These are phyloP conservation scores for Penicillium salamii DNA, from an alignment of 495 filamentous ascomycete species.

Conservation along the genomic window DNA sequence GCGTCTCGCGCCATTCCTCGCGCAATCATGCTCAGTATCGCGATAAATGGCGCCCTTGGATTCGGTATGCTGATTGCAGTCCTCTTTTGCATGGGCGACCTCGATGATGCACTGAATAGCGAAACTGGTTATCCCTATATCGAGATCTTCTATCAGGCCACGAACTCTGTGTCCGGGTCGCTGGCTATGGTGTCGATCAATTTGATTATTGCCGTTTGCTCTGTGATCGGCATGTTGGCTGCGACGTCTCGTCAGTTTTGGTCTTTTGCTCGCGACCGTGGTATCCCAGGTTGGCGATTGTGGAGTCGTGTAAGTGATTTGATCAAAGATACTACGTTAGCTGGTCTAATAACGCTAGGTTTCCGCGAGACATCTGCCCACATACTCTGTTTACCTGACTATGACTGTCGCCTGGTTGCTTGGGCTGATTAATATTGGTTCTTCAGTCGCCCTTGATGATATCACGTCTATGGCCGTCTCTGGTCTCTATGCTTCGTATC, in stretches of 20 bases:
- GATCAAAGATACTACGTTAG: not conserved
- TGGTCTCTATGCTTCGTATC: conserved; percentile 39
- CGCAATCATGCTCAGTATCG: conserved; percentile 33
- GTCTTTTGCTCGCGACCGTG: conserved; percentile 58
- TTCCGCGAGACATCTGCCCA: conserved; percentile 12
- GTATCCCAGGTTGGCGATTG: conserved; percentile 49
- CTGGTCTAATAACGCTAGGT: conserved; percentile 1
- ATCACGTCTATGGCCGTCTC: conserved; percentile 41
- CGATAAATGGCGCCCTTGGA: conserved; percentile 34
- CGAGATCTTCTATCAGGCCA: conserved; percentile 27
- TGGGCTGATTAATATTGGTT: conserved; percentile 43
- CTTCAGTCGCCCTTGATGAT: conserved; percentile 37
- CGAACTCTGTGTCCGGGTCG: conserved; percentile 14
- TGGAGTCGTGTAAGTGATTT: conserved; percentile 35
- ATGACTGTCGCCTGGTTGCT: conserved; percentile 30
- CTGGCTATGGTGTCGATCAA: conserved; percentile 28
- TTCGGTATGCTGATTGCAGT: conserved; percentile 41
- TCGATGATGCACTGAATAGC: conserved; percentile 27
- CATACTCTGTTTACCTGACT: conserved; percentile 30
- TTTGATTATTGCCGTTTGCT: not conserved
- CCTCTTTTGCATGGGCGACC: conserved; percentile 38
- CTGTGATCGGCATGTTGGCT: conserved; percentile 43
- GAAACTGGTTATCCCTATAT: conserved; percentile 31
- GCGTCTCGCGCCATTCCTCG: conserved; percentile 36
- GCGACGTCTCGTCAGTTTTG: conserved; percentile 51